Percentiles rank a stretch among this genome's conserved stretches.
Evolutionary conservation across 305 asterid species (phyloP).

Genomic region (Solanum chacoense): DNA sequence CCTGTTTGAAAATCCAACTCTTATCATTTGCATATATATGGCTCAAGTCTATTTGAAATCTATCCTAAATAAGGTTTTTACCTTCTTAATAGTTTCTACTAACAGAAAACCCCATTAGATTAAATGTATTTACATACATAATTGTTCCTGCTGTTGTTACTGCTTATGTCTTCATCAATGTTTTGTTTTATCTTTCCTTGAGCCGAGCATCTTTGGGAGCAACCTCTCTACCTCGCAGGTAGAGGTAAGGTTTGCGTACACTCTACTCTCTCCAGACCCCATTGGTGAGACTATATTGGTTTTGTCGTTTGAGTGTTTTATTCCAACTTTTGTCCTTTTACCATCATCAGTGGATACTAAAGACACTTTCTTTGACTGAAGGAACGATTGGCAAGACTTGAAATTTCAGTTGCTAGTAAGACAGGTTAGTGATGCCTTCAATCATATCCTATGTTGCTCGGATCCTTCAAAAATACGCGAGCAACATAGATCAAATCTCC

Average conservation of each 20-base stretch:
- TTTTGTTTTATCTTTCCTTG: neutral
- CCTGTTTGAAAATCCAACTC: neutral
- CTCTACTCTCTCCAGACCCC: neutral
- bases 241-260: neutral
- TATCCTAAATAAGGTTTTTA: neutral
- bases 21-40: neutral
- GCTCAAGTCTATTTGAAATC: neutral
- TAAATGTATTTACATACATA: neutral
- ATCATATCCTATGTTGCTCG: neutral
- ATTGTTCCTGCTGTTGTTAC: neutral
- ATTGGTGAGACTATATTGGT: neutral
- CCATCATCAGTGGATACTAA: neutral
- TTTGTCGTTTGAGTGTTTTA: neutral
- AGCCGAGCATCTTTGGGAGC: neutral
- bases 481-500: neutral
- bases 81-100: neutral
- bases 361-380: constrained; percentile 13
- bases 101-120: neutral
- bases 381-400: constrained; percentile 78
- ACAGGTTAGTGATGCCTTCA: constrained; percentile 23
- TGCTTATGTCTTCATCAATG: neutral
- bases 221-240: neutral
- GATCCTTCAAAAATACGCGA: neutral
- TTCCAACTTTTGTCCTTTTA: neutral
- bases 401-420: constrained; percentile 38